Evolutionary conservation across 2,329 filamentous ascomycete genomes (phyloP).

Genomic region (Xenosphaeropsis pyriputrescens): DNA sequence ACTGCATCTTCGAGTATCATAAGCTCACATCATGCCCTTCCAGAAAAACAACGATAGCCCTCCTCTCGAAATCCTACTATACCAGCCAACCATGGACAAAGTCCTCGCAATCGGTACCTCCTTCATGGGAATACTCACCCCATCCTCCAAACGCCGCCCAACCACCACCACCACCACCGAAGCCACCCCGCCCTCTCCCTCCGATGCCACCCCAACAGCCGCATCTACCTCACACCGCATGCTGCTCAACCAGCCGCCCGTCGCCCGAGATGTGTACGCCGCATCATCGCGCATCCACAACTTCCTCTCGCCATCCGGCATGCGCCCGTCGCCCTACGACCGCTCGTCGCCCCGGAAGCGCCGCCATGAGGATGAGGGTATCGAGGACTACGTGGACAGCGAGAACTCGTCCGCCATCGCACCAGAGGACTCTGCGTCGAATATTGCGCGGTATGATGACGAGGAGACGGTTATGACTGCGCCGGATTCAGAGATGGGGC

Average conservation of each 20-base stretch:
- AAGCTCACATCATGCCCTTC: too few species aligned
- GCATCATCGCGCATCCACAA: slow-evolving; percentile 6
- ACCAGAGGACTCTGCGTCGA: not conserved
- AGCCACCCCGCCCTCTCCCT: not conserved
- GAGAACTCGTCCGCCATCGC: not conserved
- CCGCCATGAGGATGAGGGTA: slow-evolving; percentile 4
- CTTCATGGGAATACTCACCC: slow-evolving; percentile 14
- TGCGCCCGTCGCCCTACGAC: not conserved
- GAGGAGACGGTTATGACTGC: not conserved
- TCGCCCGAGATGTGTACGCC: slow-evolving; percentile 3
- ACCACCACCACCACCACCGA: slow-evolving; percentile 1
- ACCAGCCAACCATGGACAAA: slow-evolving; percentile 3
- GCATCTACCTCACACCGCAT: not conserved
- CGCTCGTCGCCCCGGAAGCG: slow-evolving; percentile 3
- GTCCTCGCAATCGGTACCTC: slow-evolving; percentile 14
- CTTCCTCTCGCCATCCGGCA: slow-evolving; percentile 6
- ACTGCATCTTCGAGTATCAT: too few species aligned
- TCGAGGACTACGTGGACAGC: slow-evolving; percentile 1
- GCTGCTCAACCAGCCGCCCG: not conserved
- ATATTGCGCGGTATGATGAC: not conserved
- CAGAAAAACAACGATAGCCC: too few species aligned
- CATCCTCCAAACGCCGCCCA: slow-evolving; percentile 15
- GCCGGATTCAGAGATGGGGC: not conserved
- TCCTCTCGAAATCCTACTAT: too few species aligned
- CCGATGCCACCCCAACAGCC: slow-evolving; percentile 4